phyloP scores from a whole-genome alignment of 768 basidiomycete species.

The Ephemerocybe angulata region DNA sequence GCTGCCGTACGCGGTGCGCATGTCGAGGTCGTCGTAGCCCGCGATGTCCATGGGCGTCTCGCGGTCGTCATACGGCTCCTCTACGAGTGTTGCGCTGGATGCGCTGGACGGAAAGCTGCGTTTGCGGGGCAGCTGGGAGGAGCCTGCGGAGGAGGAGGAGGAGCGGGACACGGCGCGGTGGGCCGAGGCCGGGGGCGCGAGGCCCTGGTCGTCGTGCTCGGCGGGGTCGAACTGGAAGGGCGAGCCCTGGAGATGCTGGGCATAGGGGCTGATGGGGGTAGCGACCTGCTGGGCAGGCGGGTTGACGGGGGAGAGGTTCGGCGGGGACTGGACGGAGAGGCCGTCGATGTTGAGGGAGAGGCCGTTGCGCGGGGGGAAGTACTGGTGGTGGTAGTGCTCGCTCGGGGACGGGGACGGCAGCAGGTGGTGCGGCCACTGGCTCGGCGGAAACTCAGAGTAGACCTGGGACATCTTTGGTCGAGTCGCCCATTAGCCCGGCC shows the following conservation, averaged over 20 bases:
- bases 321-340: slow-evolving; percentile 68
- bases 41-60: slow-evolving; percentile 32
- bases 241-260: slow-evolving; percentile 39
- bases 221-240: slow-evolving; percentile 53
- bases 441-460: slow-evolving; percentile 6
- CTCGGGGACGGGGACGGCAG: slow-evolving; percentile 23
- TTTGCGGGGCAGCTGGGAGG: slow-evolving; percentile 62
- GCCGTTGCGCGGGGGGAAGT: slow-evolving; percentile 23
- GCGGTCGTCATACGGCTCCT: slow-evolving; percentile 37
- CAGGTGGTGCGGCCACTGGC: slow-evolving; percentile 17
- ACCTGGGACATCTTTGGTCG: background rate
- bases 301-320: slow-evolving; percentile 59
- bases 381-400: slow-evolving; percentile 27
- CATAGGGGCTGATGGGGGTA: slow-evolving; percentile 61
- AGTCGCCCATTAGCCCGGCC: background rate
- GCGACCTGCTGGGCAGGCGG: slow-evolving; percentile 36
- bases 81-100: slow-evolving; percentile 33
- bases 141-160: slow-evolving; percentile 50
- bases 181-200: slow-evolving; percentile 21
- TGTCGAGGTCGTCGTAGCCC: slow-evolving; percentile 59
- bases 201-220: slow-evolving; percentile 28
- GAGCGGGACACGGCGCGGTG: slow-evolving; percentile 26
- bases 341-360: slow-evolving; percentile 28
- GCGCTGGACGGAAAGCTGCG: slow-evolving; percentile 57
- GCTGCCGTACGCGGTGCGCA: slow-evolving; percentile 34